Evolutionary conservation across 1,284 basidiomycete species (phyloP).

Genomic region (Leccinum cinnamomeum): DNA sequence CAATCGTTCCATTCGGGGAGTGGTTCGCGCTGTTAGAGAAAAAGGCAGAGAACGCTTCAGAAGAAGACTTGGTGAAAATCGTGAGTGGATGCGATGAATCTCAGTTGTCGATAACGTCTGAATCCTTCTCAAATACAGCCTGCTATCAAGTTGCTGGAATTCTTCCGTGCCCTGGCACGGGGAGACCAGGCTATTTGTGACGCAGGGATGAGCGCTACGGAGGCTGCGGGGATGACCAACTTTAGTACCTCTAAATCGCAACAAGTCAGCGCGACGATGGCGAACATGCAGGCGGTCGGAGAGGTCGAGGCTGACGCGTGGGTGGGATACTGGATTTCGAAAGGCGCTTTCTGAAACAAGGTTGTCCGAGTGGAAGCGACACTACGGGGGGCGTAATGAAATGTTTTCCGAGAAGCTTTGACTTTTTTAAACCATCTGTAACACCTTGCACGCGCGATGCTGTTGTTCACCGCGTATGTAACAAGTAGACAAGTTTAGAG

Average conservation of each 20-base stretch:
- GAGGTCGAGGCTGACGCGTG: slow-evolving; percentile 11
- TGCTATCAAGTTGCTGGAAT: background rate
- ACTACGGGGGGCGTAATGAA: background rate
- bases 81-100: background rate
- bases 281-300: slow-evolving; percentile 7
- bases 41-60: background rate
- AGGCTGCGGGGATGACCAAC: background rate
- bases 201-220: background rate
- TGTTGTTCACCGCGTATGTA: too few species aligned
- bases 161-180: background rate
- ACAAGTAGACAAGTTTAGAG: background rate
- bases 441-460: too few species aligned
- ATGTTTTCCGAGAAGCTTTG: background rate
- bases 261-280: slow-evolving; percentile 16
- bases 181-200: background rate
- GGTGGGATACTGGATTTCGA: slow-evolving; percentile 23
- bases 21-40: background rate
- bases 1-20: background rate
- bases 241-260: slow-evolving; percentile 16
- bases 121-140: background rate
- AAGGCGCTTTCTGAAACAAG: slow-evolving; percentile 5
- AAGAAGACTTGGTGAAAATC: background rate
- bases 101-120: background rate
- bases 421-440: background rate
- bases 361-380: background rate